Conservation (phyloP, 768 basidiomycete genomes). For the Infundibulicybe gibba region DNA sequence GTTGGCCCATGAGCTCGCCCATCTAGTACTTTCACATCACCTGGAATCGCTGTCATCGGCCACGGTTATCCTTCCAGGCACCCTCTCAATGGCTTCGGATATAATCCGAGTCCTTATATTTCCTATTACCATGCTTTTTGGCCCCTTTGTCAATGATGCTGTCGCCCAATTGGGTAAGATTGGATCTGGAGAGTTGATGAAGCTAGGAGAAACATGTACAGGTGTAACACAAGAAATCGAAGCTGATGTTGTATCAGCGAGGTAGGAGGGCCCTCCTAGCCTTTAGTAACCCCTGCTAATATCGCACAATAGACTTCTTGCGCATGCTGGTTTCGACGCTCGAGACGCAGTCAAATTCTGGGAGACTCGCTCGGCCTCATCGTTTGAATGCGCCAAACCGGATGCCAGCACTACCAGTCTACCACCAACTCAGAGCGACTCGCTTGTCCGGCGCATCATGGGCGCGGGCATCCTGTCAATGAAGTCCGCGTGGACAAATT, state of each 20-base stretch:
- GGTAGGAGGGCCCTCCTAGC: constrained; percentile 35
- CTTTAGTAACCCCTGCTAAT: constrained; percentile 1
- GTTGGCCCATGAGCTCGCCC: constrained; percentile 90
- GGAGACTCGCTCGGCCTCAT: constrained; percentile 50
- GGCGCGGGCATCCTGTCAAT: constrained; percentile 66
- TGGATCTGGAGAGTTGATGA: constrained; percentile 71
- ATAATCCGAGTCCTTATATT: constrained; percentile 76
- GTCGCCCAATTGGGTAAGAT: constrained; percentile 78
- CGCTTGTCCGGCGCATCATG: constrained; percentile 41
- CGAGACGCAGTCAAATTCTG: constrained; percentile 80
- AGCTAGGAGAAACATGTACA: constrained; percentile 72
- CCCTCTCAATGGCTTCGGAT: constrained; percentile 76
- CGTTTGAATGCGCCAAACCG: constrained; percentile 39
- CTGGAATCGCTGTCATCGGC: constrained; percentile 86
- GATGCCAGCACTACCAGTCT: constrained; percentile 16
- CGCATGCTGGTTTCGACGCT: constrained; percentile 89
- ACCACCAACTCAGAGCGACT: constrained; percentile 12
- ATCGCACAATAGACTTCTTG: constrained; percentile 62
- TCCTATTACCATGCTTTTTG: constrained; percentile 87
- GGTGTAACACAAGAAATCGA: constrained; percentile 86
- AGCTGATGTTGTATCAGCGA: constrained; percentile 84
- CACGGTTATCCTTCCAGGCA: constrained; percentile 77
- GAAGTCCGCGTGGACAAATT: constrained; percentile 60
- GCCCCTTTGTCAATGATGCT: constrained; percentile 95
- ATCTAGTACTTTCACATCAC: constrained; percentile 88